Base-by-base conservation (phyloP, 345 rosid genomes). In the Arabis hirsuta region DNA sequence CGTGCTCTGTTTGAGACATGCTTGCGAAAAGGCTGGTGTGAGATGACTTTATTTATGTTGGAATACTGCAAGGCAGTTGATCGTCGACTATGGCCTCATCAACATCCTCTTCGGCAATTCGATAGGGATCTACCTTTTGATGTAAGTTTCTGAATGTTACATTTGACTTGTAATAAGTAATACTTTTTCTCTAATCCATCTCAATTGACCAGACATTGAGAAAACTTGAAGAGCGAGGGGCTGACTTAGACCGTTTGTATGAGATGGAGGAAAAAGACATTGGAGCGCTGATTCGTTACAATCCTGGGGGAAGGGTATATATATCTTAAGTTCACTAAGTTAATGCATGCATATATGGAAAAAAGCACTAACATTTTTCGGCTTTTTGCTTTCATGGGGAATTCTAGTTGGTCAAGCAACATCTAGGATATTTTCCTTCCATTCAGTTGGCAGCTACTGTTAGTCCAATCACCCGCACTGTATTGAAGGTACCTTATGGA, bases 21-120 rank as follows among this genome's bases (percentile, higher is more conserved):
- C 77, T 82, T 94, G 82, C 87, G 91, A 42, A 84, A 80, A 84
- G 97, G 95, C 72, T 89, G 97, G 98, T 84, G 88, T 80, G 92
- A 83, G 87, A 94, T 94, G 96, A 68, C 92, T 65, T 68, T 83
- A 66, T 89, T 94, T 82, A 86, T 94, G 98, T 76, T 94, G 82
- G 95, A 94, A 72, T 91, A 94, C 74, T 94, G 97, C 88, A 94
- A 94, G 81, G 97, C 97, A 64, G 97, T 94, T 64, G 98, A 94
- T 82, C 98, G 90, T 67, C 91, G 87, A 88, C 73, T 94, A 71
- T 94, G 98, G 98, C 97, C 96, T 29, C 87, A 89, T 81, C 97
- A 88, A 44, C 98, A 94, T 80, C 90, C 97, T 12, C 95, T 94
- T 52, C 85, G 98, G 76, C 98, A 91, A 79, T 94, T 94, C 76